Base-by-base conservation (phyloP, 2,329 filamentous ascomycete species). In the Emericellopsis cladophorae region DNA sequence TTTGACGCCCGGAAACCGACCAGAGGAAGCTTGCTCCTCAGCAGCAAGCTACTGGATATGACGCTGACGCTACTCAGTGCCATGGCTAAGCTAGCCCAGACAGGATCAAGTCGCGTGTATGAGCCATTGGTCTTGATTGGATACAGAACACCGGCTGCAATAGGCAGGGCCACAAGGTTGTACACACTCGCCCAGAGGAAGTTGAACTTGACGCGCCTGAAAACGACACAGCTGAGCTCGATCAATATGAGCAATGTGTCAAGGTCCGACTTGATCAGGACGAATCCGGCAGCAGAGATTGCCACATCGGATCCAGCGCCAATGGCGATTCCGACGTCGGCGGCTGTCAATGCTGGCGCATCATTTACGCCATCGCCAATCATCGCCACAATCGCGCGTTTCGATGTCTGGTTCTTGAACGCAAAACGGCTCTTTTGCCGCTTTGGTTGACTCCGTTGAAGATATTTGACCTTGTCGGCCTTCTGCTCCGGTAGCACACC, bases 401-500 rank as follows among this genome's bases (percentile, higher is more conserved):
- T 61, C 15, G 26, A 15, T 2, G 18, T 8, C 32, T 15, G 32
- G n/a, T 10, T 15, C 32, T 21, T 35, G 8, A 10, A 21, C 9
- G 7, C 9, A 15, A 35, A 15, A 21, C n/a, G 18, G 32, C 32
- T 21, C 32, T 21, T 15, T 4, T 15, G n/a, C 3, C n/a, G n/a
- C 4, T 40, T 40, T 15, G 39, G 41, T 5, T 49, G 49, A 15
- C 38, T 42, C 10, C 43, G 43, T 56, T 83, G 78, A 3, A 84
- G 66, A 47, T 76, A 70, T 37, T 69, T 70, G 45, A 88, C 78
- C 61, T 82, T 79, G 39, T 79, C 74, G 4, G 80, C 79, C 61
- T 95, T 95, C 49, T 92, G 74, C 15, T 81, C 79, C 0, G 90
- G 89, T 10, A 95, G 74, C 5, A 95, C 87, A 47, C 86, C 86